Evolutionary conservation across 345 rosid genomes (phyloP).

Genomic region (Ricinus communis): DNA sequence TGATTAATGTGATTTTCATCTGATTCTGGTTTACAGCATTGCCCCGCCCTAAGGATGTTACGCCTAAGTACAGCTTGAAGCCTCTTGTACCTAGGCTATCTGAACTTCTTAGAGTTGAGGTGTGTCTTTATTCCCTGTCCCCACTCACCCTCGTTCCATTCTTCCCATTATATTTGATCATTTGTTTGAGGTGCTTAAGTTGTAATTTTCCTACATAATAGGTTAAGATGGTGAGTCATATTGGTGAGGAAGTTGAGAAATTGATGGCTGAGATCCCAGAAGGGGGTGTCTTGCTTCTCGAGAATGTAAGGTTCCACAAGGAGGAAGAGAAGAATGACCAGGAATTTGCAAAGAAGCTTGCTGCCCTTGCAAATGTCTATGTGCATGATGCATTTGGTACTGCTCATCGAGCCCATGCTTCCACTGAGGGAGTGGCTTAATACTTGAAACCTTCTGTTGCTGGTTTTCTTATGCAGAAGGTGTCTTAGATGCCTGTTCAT

Average conservation of each 20-base stretch:
- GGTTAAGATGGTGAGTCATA: constrained; percentile 84
- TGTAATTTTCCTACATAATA: constrained; percentile 17
- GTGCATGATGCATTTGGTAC: constrained; percentile 65
- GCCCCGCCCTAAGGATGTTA: constrained; percentile 96
- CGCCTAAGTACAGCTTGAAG: constrained; percentile 90
- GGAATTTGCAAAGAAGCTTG: constrained; percentile 86
- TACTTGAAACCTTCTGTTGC: constrained; percentile 90
- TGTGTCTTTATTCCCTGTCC: constrained; percentile 15
- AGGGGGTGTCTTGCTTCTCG: constrained; percentile 83
- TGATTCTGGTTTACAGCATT: constrained; percentile 54
- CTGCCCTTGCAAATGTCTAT: constrained; percentile 30
- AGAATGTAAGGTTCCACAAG: constrained; percentile 86
- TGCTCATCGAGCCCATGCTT: constrained; percentile 97
- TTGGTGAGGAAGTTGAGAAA: constrained; percentile 76
- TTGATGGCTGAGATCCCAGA: constrained; percentile 62
- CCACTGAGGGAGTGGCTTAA: constrained; percentile 85
- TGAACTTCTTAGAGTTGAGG: constrained; percentile 82
- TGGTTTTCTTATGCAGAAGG: constrained; percentile 97
- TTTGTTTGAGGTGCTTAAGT: background rate
- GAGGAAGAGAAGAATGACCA: constrained; percentile 98
- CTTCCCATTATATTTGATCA: background rate
- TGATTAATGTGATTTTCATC: background rate
- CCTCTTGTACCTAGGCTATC: constrained; percentile 91
- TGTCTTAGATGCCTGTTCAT: constrained; percentile 16
- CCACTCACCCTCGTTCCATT: background rate